Evolutionary conservation across 2,329 filamentous ascomycete genomes (phyloP), one percentile per base, ranked within the genome.

Genomic region (Phoma sp.): DNA sequence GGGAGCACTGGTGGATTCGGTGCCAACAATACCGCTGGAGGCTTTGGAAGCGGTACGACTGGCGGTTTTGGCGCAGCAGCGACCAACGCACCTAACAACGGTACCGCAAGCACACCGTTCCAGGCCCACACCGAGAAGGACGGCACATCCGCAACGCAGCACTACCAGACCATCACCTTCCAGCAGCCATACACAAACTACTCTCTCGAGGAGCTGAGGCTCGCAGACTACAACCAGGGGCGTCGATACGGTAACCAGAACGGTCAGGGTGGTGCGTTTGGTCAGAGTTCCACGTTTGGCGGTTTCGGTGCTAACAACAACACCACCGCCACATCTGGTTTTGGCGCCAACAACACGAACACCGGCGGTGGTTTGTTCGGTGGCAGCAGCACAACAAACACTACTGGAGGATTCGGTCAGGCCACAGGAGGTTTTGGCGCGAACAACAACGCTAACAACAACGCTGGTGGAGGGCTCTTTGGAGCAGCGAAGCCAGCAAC

Each of bases 181-280:
- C 88, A 90, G 77, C 86, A 88, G 22, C 85, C 89, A 1, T 96
- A 94, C 79, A 88, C 88, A 74, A 96, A 95, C 73, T 98, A 89
- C 81, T 97, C 94, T 9, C 85, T 91, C n/a, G 95, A 89, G 60
- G 80, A 82, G 62, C 57, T 82, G 64, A 76, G 80, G 53, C 53
- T 96, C 58, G 91, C 87, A 40, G 95, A 99, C 76, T 99, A 99
- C 74, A 85, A 88, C 55, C 90, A 93, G 75, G 93, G 93, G 45
- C 87, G 93, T 55, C 88, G 89, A 49, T 91, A 85, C 72, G 95
- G 93, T 31, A 96, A 94, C 75, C 84, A 85, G 37, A 91, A 89
- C 58, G 92, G 91, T 27, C 89, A 92, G 62, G 80, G 86, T 41
- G 92, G 92, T 55, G 90, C 89, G 7, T 97, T 97, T 75, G 94